Evolutionary conservation across 257 asterid genomes (phyloP).

Genomic region (Rubia yunnanensis): DNA sequence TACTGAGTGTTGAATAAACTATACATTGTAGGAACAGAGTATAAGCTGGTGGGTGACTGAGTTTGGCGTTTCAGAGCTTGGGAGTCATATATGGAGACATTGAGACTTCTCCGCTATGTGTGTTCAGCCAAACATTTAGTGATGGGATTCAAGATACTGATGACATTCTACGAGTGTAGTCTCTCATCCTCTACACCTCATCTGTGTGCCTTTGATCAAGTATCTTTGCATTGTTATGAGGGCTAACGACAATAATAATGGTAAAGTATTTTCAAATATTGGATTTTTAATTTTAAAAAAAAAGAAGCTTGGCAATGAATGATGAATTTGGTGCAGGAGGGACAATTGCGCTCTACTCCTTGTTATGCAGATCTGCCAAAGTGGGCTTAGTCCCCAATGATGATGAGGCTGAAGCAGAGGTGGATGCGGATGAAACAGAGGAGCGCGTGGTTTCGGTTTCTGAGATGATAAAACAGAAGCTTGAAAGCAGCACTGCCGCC

Average conservation of each 20-base stretch:
- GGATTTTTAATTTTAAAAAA: too few species aligned
- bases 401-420: constrained; percentile 41
- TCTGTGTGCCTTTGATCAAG: constrained; percentile 50
- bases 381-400: constrained; percentile 46
- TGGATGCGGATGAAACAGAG: too few species aligned
- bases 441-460: too few species aligned
- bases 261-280: too few species aligned
- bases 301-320: too few species aligned
- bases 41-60: too few species aligned
- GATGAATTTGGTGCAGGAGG: constrained; percentile 47
- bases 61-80: constrained; percentile 61
- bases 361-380: constrained; percentile 53
- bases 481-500: constrained; percentile 34
- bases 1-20: too few species aligned
- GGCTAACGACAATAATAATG: too few species aligned
- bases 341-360: constrained; percentile 62
- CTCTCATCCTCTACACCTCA: constrained; percentile 61
- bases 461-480: constrained; percentile 19
- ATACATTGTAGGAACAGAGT: too few species aligned
- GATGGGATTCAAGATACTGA: constrained; percentile 35
- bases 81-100: constrained; percentile 83
- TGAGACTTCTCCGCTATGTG: constrained; percentile 79
- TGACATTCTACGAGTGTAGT: constrained; percentile 44
- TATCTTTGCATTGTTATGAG: constrained; percentile 52
- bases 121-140: constrained; percentile 45